phyloP scores from a whole-genome alignment of 2,329 filamentous ascomycete species.

The Tolypocladium amazonense region DNA sequence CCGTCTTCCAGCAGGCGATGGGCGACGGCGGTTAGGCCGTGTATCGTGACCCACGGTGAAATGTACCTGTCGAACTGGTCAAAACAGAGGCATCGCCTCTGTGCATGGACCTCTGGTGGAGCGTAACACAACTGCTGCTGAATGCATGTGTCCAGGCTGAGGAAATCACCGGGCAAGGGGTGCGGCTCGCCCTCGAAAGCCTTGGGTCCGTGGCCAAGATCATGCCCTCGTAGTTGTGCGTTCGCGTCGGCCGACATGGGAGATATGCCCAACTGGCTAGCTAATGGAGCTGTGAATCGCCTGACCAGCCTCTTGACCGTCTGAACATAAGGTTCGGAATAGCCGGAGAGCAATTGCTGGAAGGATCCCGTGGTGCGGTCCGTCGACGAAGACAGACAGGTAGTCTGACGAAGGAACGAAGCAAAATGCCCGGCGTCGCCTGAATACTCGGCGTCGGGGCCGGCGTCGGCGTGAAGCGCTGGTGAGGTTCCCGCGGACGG shows the following conservation, averaged over 20 bases:
- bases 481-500: neutral
- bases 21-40: slow-evolving; percentile 12
- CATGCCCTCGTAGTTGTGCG: slow-evolving; percentile 13
- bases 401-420: slow-evolving; percentile 20
- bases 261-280: slow-evolving; percentile 10
- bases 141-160: slow-evolving; percentile 20
- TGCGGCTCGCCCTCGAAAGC: slow-evolving; percentile 10
- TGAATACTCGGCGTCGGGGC: neutral
- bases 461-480: neutral
- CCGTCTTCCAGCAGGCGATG: slow-evolving; percentile 7
- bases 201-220: slow-evolving; percentile 16
- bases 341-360: slow-evolving; percentile 19
- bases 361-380: slow-evolving; percentile 25
- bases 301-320: slow-evolving; percentile 28
- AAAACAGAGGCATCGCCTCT: slow-evolving; percentile 18
- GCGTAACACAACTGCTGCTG: slow-evolving; percentile 10
- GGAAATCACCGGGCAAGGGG: slow-evolving; percentile 39
- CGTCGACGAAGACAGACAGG: slow-evolving; percentile 27
- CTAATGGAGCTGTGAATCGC: slow-evolving; percentile 22
- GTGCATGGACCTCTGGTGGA: slow-evolving; percentile 11
- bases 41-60: slow-evolving; percentile 18
- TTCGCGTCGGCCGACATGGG: slow-evolving; percentile 9
- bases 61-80: slow-evolving; percentile 11
- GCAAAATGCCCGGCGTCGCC: slow-evolving; percentile 7
- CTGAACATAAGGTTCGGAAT: slow-evolving; percentile 20